A percentile compares a stretch with the other conserved stretches of the same genome.
Evolutionary conservation across 1,139 yeast genomes (phyloP).

Genomic region (Candida dubliniensis): DNA sequence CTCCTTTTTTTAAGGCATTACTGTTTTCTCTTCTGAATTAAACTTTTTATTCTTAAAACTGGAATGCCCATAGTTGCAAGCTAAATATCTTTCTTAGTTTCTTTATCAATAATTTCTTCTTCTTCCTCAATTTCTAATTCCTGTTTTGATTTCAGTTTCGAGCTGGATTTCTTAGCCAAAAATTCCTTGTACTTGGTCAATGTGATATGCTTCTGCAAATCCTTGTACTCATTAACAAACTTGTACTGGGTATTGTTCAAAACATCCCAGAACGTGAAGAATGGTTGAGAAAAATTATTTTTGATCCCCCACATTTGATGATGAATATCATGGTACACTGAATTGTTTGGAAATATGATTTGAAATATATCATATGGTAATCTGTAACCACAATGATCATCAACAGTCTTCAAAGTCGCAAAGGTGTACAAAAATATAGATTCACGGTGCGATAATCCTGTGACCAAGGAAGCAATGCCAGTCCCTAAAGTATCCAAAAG

Average conservation of each 20-base stretch:
- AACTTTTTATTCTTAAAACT: too few relatives aligned
- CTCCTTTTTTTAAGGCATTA: too few relatives aligned
- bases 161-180: slow-evolving; percentile 41
- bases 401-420: slow-evolving; percentile 94
- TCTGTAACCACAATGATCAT: slow-evolving; percentile 96
- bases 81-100: slow-evolving; percentile 13
- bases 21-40: neutral
- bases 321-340: slow-evolving; percentile 94
- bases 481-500: slow-evolving; percentile 89
- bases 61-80: neutral
- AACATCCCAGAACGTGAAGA: slow-evolving; percentile 90
- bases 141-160: slow-evolving; percentile 11
- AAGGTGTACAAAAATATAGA: slow-evolving; percentile 71
- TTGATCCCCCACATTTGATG: slow-evolving; percentile 96
- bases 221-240: slow-evolving; percentile 60
- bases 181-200: slow-evolving; percentile 63
- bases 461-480: slow-evolving; percentile 69
- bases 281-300: slow-evolving; percentile 94
- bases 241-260: slow-evolving; percentile 69
- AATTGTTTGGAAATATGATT: slow-evolving; percentile 85
- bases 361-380: slow-evolving; percentile 91
- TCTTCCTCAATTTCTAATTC: slow-evolving; percentile 11
- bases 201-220: slow-evolving; percentile 57
- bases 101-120: slow-evolving; percentile 6
- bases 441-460: slow-evolving; percentile 75